Conservation (phyloP, 495 filamentous ascomycete species). For the Penicillium dipodomyicola region DNA sequence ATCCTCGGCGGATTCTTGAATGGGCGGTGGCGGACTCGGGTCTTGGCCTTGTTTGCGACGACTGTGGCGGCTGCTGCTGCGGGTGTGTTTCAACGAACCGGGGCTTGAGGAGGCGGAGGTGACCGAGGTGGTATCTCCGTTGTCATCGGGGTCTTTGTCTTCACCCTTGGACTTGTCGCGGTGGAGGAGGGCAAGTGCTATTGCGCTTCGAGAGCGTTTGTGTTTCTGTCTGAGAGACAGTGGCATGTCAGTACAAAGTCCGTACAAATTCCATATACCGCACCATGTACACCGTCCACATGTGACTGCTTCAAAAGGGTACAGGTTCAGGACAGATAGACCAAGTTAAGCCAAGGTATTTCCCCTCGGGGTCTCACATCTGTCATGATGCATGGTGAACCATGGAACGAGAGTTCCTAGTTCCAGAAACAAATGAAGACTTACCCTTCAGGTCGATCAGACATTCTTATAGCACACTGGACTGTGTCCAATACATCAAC, state of each 20-base stretch:
- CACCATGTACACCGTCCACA: constrained; percentile 11
- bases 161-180: constrained; percentile 49
- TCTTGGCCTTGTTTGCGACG: constrained; percentile 28
- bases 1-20: constrained; percentile 28
- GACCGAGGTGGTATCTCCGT: constrained; percentile 32
- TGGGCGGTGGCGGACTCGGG: constrained; percentile 23
- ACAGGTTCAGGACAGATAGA: not conserved
- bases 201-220: constrained; percentile 53
- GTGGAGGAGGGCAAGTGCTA: constrained; percentile 52
- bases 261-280: not conserved
- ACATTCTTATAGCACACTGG: constrained; percentile 17
- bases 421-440: constrained; percentile 5
- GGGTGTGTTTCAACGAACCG: constrained; percentile 29
- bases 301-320: constrained; percentile 9
- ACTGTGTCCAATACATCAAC: constrained; percentile 2
- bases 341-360: not conserved
- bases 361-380: not conserved
- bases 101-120: constrained; percentile 30
- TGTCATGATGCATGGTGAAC: constrained; percentile 12
- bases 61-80: constrained; percentile 34
- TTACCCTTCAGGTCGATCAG: constrained; percentile 32
- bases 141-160: constrained; percentile 31
- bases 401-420: constrained; percentile 18
- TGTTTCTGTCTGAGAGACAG: constrained; percentile 49
- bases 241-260: constrained; percentile 30